These are phyloP conservation scores for Ophiobolus disseminans DNA, from an alignment of 2,329 filamentous ascomycete genomes.

Conservation along the genomic window DNA sequence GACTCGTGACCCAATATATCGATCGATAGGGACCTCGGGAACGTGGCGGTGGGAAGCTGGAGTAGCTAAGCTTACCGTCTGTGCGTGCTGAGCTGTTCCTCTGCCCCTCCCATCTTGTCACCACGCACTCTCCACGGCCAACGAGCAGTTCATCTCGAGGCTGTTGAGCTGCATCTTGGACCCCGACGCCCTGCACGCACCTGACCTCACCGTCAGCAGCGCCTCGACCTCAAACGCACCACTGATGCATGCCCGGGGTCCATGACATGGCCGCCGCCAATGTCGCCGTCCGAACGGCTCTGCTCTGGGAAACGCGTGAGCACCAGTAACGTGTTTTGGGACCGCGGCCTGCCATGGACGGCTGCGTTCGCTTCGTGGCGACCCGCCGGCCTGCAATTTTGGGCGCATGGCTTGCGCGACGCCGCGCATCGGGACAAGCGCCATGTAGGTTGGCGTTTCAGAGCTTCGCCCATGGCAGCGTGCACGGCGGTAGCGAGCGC, in stretches of 20 bases:
- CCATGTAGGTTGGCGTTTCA: conserved; percentile 17
- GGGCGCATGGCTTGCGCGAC: neutral
- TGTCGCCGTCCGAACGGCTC: conserved; percentile 5
- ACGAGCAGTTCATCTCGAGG: too few relatives aligned
- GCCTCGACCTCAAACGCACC: conserved; percentile 27
- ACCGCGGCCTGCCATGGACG: conserved; percentile 1
- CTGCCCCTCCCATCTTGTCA: neutral
- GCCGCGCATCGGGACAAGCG: conserved; percentile 2
- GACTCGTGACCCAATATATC: too few relatives aligned
- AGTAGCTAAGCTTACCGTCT: too few relatives aligned
- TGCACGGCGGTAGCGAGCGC: conserved; percentile 12
- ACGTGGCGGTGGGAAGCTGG: too few relatives aligned
- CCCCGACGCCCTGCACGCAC: neutral
- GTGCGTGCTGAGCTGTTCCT: too few relatives aligned
- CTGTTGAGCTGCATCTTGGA: conserved; percentile 1
- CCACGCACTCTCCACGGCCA: neutral
- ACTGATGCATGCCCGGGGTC: conserved; percentile 14
- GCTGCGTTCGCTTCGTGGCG: too few relatives aligned
- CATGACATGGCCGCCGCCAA: conserved; percentile 1
- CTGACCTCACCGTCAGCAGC: conserved; percentile 17
- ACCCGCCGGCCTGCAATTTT: conserved; percentile 5
- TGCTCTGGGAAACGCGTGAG: conserved; percentile 8
- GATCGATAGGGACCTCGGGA: too few relatives aligned
- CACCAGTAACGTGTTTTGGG: conserved; percentile 1
- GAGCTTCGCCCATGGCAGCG: conserved; percentile 6